A percentile compares a stretch with the other conserved stretches of the same genome.
Evolutionary conservation across 2,329 filamentous ascomycete genomes (phyloP).

Genomic region (Simplicillium sp.): DNA sequence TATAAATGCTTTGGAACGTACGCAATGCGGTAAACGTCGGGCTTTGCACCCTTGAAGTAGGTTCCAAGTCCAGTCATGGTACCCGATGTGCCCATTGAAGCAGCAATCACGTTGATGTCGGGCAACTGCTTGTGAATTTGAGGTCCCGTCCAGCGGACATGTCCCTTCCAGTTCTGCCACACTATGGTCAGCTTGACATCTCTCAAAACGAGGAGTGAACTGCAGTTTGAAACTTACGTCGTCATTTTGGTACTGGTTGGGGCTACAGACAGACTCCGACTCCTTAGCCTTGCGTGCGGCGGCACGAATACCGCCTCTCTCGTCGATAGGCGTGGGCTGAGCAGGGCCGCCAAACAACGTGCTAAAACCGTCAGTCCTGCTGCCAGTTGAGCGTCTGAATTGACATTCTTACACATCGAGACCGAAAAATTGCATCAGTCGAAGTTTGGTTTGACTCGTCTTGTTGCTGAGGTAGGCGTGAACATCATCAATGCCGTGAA

Average conservation of each 20-base stretch:
- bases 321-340: conserved; percentile 21
- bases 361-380: conserved; percentile 22
- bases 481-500: conserved; percentile 27
- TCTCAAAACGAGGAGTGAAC: too few species aligned
- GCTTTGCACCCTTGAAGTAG: conserved; percentile 41
- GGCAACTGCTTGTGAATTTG: conserved; percentile 48
- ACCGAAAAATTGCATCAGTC: conserved; percentile 23
- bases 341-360: conserved; percentile 21
- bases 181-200: conserved; percentile 20
- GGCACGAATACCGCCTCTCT: conserved; percentile 19
- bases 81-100: conserved; percentile 43
- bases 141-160: conserved; percentile 49
- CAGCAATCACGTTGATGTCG: conserved; percentile 43
- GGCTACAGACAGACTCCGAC: conserved; percentile 17
- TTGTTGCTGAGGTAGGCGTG: conserved; percentile 40
- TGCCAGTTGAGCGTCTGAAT: too few species aligned
- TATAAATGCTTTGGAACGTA: conserved; percentile 38
- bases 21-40: conserved; percentile 31
- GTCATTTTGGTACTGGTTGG: conserved; percentile 24
- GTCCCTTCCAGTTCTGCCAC: conserved; percentile 39
- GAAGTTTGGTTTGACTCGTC: conserved; percentile 22
- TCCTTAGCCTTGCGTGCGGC: conserved; percentile 19
- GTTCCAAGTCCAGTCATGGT: conserved; percentile 39
- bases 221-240: conserved; percentile 12
- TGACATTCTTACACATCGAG: conserved; percentile 18